Percentiles rank a stretch among this genome's conserved stretches.
These are phyloP conservation scores for Immersiporthe knoxdaviesiana DNA, from an alignment of 2,329 filamentous ascomycete genomes.

Conservation along the genomic window DNA sequence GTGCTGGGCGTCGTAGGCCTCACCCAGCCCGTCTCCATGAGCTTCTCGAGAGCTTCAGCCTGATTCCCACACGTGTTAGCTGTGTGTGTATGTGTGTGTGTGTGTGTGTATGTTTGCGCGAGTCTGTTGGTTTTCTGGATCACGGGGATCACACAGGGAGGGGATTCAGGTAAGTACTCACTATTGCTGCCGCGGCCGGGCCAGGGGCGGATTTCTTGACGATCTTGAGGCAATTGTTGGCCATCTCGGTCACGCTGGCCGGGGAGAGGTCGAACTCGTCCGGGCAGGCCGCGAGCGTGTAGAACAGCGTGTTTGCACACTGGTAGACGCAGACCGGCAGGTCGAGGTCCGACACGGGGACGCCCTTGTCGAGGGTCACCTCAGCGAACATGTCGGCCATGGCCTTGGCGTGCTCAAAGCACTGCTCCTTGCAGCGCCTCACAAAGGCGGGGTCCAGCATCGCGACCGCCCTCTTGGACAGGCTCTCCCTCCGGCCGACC, in stretches of 20 bases:
- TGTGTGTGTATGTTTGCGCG: no score
- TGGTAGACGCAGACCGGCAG: slow-evolving; percentile 60
- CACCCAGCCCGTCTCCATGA: slow-evolving; percentile 49
- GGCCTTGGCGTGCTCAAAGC: slow-evolving; percentile 57
- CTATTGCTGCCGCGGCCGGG: slow-evolving; percentile 53
- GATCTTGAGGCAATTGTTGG: slow-evolving; percentile 54
- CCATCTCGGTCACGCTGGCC: slow-evolving; percentile 53
- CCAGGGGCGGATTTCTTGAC: slow-evolving; percentile 56
- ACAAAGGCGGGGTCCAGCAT: slow-evolving; percentile 54
- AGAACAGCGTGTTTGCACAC: slow-evolving; percentile 56
- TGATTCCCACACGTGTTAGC: slow-evolving; percentile 25
- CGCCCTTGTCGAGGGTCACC: slow-evolving; percentile 54
- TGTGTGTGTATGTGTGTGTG: not conserved
- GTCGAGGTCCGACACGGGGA: slow-evolving; percentile 58
- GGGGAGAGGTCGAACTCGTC: slow-evolving; percentile 48
- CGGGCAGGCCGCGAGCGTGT: slow-evolving; percentile 51
- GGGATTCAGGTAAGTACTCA: slow-evolving; percentile 40
- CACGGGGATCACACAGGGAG: no score
- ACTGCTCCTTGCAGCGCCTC: slow-evolving; percentile 51
- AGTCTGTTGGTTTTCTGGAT: not conserved
- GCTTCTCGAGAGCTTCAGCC: slow-evolving; percentile 53
- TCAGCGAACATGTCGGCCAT: slow-evolving; percentile 60
- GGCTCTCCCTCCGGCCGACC: slow-evolving; percentile 54
- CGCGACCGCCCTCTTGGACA: slow-evolving; percentile 48
- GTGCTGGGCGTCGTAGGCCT: slow-evolving; percentile 36